These are phyloP conservation scores for Talaromyces wortmannii DNA, from an alignment of 495 filamentous ascomycete genomes.

Conservation along the genomic window DNA sequence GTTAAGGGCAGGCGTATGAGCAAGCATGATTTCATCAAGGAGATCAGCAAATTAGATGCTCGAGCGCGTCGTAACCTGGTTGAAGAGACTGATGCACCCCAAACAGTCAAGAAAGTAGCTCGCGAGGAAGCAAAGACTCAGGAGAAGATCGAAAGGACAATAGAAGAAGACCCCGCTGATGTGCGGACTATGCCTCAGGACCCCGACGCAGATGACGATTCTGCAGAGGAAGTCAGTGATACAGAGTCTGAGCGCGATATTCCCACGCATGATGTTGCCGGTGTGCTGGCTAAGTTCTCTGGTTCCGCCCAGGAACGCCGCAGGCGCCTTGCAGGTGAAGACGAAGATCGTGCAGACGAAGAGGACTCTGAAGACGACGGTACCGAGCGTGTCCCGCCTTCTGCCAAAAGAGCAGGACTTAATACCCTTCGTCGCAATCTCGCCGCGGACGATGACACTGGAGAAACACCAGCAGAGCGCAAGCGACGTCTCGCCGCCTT, in stretches of 20 bases:
- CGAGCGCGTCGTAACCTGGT: constrained; percentile 65
- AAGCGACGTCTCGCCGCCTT: constrained; percentile 78
- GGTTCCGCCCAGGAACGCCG: constrained; percentile 45
- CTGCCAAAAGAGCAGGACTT: constrained; percentile 3
- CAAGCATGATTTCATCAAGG: constrained; percentile 84
- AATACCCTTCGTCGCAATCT: constrained; percentile 11
- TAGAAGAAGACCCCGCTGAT: background rate
- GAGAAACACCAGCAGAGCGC: constrained; percentile 78
- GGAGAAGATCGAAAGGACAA: background rate
- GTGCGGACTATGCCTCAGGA: background rate
- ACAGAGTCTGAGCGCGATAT: constrained; percentile 23
- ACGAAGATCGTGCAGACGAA: constrained; percentile 7
- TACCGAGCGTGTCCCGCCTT: constrained; percentile 46
- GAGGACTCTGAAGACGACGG: constrained; percentile 54
- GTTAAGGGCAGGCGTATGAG: constrained; percentile 68
- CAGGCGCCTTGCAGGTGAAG: constrained; percentile 19
- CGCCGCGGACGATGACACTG: constrained; percentile 31
- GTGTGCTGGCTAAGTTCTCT: constrained; percentile 35
- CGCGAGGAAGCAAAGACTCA: background rate
- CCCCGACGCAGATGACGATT: constrained; percentile 9
- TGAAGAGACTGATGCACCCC: constrained; percentile 26
- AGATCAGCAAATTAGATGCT: constrained; percentile 75
- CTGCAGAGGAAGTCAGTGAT: constrained; percentile 20
- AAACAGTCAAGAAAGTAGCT: constrained; percentile 2
- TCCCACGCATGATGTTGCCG: constrained; percentile 38